Base-by-base conservation (phyloP, 2,329 filamentous ascomycete genomes). In the Colletotrichum filicis region DNA sequence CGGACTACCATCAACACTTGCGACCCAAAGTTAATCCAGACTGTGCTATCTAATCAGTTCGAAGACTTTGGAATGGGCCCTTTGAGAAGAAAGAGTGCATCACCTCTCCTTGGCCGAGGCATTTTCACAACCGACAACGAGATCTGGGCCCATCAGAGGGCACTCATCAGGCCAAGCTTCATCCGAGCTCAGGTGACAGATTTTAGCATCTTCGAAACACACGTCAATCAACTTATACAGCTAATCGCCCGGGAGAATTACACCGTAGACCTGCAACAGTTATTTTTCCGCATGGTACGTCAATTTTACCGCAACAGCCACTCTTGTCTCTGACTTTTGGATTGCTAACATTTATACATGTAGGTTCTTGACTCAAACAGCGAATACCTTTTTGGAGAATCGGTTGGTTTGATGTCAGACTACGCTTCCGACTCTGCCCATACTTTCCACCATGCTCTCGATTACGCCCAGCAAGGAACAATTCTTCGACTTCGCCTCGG, bases 321-420 rank as follows among this genome's bases (percentile, higher is more conserved):
- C 14, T 9, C 35, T 24, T 22, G 5, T 19, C 22, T 12, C 11
- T 22, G 12, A 8, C 7, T 26, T 9, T 16, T n/a, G 35, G 22
- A 22, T 9, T 16, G 14, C 7, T 58, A 59, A 64, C 28, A 1
- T 42, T 49, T 4, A 19, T 4, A 9, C 30, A n/a, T 19, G 4
- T 9, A 69, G 67, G 57, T 71, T 28, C 69, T 71, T 4, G 76
- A 78, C 37, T 89, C 91, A 73, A 86, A 88, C 0, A 91, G 88
- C 0, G 87, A 89, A 57, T 89, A 91, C 73, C 80, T 92, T 1
- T 90, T 91, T 62, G 89, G 90, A 16, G 82, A 89, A 74, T 86
- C 84, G 19, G 70, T 75, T 11, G 62, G 72, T 30, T 74, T 66
- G 28, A 65, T 79, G 52, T 68, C 64, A 5, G 65, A 68, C 32